A percentile compares a stretch with the other conserved stretches of the same genome.
Evolutionary conservation across 768 basidiomycete species (phyloP).

Genomic region (Neoboletus magnificus): DNA sequence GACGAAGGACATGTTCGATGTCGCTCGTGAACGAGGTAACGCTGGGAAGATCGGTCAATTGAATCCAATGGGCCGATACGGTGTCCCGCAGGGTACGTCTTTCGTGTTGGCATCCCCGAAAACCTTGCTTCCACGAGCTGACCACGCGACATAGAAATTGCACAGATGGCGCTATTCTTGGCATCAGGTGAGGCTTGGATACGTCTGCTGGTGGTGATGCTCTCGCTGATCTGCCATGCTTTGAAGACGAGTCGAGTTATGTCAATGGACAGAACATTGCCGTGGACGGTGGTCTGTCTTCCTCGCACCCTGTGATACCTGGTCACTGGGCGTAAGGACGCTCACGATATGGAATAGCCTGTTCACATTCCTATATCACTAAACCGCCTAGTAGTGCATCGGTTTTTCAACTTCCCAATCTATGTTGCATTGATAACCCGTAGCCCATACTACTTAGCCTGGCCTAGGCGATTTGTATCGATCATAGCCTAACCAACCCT

Average conservation of each 20-base stretch:
- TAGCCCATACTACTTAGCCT: not conserved
- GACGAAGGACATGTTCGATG: slow-evolving; percentile 75
- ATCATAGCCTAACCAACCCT: not conserved
- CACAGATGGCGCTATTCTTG: slow-evolving; percentile 78
- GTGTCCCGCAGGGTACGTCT: slow-evolving; percentile 67
- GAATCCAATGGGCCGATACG: slow-evolving; percentile 80
- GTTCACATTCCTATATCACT: not conserved
- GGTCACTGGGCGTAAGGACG: slow-evolving; percentile 60
- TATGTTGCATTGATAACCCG: not conserved
- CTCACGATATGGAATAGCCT: not conserved
- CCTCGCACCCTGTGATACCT: slow-evolving; percentile 75
- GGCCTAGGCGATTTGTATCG: not conserved
- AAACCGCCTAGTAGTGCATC: too few relatives aligned
- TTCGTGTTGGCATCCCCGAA: not conserved
- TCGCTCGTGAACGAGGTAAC: slow-evolving; percentile 73
- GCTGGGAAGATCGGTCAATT: slow-evolving; percentile 71
- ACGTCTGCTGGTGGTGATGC: not conserved
- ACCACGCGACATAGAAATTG: slow-evolving; percentile 61
- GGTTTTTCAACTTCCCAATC: not conserved
- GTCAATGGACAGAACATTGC: slow-evolving; percentile 87
- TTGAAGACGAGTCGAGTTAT: slow-evolving; percentile 81
- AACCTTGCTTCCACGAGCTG: slow-evolving; percentile 15
- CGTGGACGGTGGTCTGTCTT: slow-evolving; percentile 82
- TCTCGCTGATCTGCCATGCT: slow-evolving; percentile 7
- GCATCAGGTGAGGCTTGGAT: slow-evolving; percentile 64